Percentiles rank a stretch among this genome's conserved stretches.
These are phyloP conservation scores for Melastoma malabathricum DNA, from an alignment of 345 rosid genomes.

Conservation along the genomic window DNA sequence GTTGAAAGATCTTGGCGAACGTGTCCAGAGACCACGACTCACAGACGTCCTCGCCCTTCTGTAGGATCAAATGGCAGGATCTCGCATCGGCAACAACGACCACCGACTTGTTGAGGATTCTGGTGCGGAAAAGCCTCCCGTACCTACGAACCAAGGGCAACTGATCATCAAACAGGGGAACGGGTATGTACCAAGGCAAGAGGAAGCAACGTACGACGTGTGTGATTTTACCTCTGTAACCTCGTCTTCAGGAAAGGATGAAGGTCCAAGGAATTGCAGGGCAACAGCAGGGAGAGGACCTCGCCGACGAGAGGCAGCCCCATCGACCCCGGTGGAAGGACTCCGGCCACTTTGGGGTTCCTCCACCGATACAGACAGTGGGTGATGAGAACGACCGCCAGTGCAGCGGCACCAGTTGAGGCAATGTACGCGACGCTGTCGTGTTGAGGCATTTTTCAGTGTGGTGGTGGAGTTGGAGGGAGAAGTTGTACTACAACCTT, in stretches of 20 bases:
- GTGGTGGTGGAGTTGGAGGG: too few relatives aligned
- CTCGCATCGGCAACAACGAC: constrained; percentile 16
- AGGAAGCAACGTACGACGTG: background rate
- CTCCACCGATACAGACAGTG: constrained; percentile 15
- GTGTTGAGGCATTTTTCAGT: too few relatives aligned
- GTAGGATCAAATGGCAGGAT: constrained; percentile 10
- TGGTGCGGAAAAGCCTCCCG: constrained; percentile 14
- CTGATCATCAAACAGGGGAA: background rate
- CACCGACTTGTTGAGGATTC: constrained; percentile 8
- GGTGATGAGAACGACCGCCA: constrained; percentile 3
- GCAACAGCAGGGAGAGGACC: constrained; percentile 16
- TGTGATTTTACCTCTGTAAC: constrained; percentile 7
- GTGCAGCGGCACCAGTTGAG: too few relatives aligned
- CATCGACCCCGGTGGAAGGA: constrained; percentile 24
- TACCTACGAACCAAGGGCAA: constrained; percentile 1
- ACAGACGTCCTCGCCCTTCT: constrained; percentile 8
- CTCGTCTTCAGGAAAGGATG: constrained; percentile 15
- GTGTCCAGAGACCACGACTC: constrained; percentile 14
- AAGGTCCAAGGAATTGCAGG: constrained; percentile 16
- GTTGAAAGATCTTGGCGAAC: constrained; percentile 9
- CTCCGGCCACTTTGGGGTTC: constrained; percentile 12
- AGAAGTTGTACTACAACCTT: too few relatives aligned
- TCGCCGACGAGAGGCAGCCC: constrained; percentile 27
- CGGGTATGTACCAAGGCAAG: background rate
- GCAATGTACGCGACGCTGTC: background rate